Evolutionary conservation across 805 yeast genomes (phyloP), one percentile per base, ranked within the genome.

Genomic region (Ogataea degrootiae): DNA sequence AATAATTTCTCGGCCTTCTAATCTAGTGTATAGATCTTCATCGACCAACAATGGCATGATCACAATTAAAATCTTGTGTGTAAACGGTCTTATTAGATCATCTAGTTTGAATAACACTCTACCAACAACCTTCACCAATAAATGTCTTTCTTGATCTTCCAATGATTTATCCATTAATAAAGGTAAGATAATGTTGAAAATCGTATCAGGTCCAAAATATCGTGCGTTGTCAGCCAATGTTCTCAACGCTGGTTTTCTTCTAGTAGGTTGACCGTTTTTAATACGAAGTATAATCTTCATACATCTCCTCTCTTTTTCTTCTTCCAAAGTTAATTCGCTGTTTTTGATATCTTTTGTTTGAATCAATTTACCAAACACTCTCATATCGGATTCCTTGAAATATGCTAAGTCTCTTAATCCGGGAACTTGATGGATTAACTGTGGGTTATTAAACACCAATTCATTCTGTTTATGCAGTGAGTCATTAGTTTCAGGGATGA

Each of bases 91-190:
- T 3, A 88, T 75, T 44, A 73, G 60, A 40, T 77, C 85, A 36
- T 82, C 89, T 15, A 91, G 67, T 53, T 75, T 82, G 60, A 77
- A 80, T 7, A 91, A 63, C 0, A 88, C 71, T 34, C 96, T 70
- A 35, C 83, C 88, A 14, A 87, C 68, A 8, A 87, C 77, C 62
- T 90, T 91, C 14, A 89, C 85, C 47, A 92, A 69, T 12, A 89
- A 63, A 67, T 88, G 95, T 16, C 96, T 75, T 63, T 92, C 97
- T 53, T 82, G 86, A 41, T 87, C 94, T 53, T 83, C 92, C 26
- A 90, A 66, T 4, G 77, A 65, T 37, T 80, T 80, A 51, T 88
- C 96, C 60, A 85, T 68, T 39, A 91, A 66, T 23, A 92, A 65
- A 0, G 97, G 96, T 15, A 91, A 68, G n/a, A 88, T 72, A 50